Evolutionary conservation across 1,139 yeast species (phyloP).

Genomic region (Sugiyamaella xylanicola): DNA sequence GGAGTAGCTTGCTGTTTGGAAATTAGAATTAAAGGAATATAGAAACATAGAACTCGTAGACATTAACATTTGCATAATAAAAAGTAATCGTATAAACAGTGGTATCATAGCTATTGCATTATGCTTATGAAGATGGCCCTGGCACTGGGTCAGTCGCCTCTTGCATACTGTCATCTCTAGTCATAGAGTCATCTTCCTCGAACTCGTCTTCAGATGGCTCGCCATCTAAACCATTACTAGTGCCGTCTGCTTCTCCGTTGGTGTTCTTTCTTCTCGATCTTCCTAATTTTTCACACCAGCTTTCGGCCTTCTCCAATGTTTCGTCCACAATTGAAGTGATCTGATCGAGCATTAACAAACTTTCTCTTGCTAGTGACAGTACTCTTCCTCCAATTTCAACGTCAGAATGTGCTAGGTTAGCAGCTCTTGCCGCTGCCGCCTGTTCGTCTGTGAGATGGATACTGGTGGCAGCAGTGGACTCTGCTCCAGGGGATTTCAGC

Average conservation of each 20-base stretch:
- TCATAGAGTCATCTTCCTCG: conserved; percentile 14
- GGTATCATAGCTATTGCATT: background rate
- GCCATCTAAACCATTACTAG: conserved; percentile 11
- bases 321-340: conserved; percentile 83
- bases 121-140: background rate
- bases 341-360: conserved; percentile 82
- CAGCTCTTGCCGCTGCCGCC: conserved; percentile 6
- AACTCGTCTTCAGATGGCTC: conserved; percentile 14
- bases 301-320: conserved; percentile 79
- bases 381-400: conserved; percentile 65
- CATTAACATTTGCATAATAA: conserved; percentile 1
- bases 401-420: conserved; percentile 31
- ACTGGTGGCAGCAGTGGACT: conserved; percentile 15
- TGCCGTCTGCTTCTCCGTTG: background rate
- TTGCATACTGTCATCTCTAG: background rate
- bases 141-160: conserved; percentile 1
- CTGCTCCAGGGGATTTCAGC: conserved; percentile 8
- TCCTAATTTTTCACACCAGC: conserved; percentile 55
- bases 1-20: too few relatives aligned
- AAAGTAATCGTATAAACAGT: background rate
- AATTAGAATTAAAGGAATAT: too few relatives aligned
- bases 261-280: conserved; percentile 6
- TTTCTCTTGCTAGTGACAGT: conserved; percentile 81
- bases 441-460: conserved; percentile 2
- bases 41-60: background rate